Evolutionary conservation across 208 protist genomes (phyloP).

Genomic region (Spongospora subterranea): DNA sequence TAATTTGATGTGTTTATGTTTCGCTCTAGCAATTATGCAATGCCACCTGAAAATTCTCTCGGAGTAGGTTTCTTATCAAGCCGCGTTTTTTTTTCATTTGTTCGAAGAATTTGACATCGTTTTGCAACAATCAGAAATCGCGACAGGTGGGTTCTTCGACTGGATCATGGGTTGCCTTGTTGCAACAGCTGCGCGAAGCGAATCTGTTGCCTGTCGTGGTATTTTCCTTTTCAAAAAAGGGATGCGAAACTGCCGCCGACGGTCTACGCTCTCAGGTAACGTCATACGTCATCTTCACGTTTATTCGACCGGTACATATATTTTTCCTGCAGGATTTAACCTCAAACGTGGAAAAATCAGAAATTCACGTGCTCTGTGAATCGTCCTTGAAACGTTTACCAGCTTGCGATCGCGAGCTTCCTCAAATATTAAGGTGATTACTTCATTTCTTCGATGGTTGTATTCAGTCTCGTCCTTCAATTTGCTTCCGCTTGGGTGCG

Average conservation of each 20-base stretch:
- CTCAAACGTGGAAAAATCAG: background rate
- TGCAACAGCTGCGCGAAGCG: constrained; percentile 71
- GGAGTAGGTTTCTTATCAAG: too few species aligned
- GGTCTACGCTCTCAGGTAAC: background rate
- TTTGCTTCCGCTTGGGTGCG: too few species aligned
- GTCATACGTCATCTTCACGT: background rate
- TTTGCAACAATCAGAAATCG: background rate
- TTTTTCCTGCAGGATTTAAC: background rate
- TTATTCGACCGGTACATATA: background rate
- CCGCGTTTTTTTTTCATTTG: too few species aligned
- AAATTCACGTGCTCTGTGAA: constrained; percentile 39
- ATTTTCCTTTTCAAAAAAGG: constrained; percentile 81
- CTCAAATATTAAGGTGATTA: constrained; percentile 28
- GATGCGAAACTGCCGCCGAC: constrained; percentile 72
- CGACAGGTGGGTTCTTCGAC: too few species aligned
- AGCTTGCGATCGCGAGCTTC: background rate
- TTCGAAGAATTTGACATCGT: too few species aligned
- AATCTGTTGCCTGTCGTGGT: constrained; percentile 76
- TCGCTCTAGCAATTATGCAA: too few species aligned
- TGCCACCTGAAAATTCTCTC: too few species aligned
- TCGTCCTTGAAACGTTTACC: constrained; percentile 27
- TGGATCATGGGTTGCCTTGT: background rate
- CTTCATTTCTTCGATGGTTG: background rate
- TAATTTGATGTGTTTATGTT: too few species aligned
- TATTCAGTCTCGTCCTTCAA: background rate